phyloP scores from a whole-genome alignment of 2,329 filamentous ascomycete species.

The Fusarium anthophilum region DNA sequence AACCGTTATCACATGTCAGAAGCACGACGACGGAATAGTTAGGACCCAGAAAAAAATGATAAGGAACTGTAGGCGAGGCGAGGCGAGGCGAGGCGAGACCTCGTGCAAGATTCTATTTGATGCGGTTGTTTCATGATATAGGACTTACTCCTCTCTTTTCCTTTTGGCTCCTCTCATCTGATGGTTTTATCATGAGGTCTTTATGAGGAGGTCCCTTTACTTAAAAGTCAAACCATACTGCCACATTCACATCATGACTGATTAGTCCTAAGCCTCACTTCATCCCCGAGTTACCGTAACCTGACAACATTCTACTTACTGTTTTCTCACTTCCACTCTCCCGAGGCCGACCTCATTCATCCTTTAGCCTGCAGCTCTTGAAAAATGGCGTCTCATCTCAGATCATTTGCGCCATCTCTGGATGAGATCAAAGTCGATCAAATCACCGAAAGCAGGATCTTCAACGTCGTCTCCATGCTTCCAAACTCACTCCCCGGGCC shows the following conservation, averaged over 20 bases:
- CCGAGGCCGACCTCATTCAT: neutral
- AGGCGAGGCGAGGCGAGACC: slow-evolving; percentile 10
- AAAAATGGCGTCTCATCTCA: slow-evolving; percentile 29
- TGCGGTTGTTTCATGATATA: slow-evolving; percentile 11
- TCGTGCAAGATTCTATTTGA: slow-evolving; percentile 25
- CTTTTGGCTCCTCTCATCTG: neutral
- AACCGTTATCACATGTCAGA: slow-evolving; percentile 42
- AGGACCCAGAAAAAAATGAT: slow-evolving; percentile 13
- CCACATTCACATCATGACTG: slow-evolving; percentile 1
- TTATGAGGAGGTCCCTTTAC: neutral
- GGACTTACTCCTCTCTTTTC: neutral
- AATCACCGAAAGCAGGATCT: slow-evolving; percentile 50
- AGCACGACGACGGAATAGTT: neutral
- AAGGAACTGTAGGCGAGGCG: slow-evolving; percentile 1
- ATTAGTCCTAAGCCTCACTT: neutral
- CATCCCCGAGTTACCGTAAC: neutral
- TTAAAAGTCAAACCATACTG: neutral
- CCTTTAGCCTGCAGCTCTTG: neutral
- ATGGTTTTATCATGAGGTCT: slow-evolving; percentile 3
- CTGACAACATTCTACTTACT: too few species aligned
- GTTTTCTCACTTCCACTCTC: neutral
- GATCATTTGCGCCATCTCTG: slow-evolving; percentile 34
- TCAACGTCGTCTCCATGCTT: slow-evolving; percentile 63
- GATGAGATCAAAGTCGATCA: slow-evolving; percentile 46
- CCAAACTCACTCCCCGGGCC: slow-evolving; percentile 61